Base-by-base conservation (phyloP, 306 rosid species). In the Sechiopsis laciniata region DNA sequence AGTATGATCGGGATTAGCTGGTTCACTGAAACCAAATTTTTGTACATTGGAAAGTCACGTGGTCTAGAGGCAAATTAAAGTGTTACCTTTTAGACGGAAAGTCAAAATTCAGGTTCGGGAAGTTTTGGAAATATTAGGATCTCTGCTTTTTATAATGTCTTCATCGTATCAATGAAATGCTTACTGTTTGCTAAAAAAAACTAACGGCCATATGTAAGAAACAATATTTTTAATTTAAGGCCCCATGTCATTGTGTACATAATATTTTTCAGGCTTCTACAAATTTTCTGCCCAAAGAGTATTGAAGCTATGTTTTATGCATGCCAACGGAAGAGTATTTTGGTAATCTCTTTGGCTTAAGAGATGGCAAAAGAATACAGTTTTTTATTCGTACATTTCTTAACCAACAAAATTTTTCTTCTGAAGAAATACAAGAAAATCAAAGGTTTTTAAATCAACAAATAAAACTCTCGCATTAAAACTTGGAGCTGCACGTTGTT, bases 401-500 rank as follows among this genome's bases (percentile, higher is more conserved):
- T 35, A 62, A 29, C 52, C 16, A 40, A 17, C 21, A 64, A 64
- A 35, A 64, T n/a, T 8, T 19, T 57, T 15, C 53, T 65, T 42
- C 52, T 8, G 29, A 16, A 42, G 19, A 17, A 40, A 40, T 65
- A 65, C 16, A 19, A 19, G 54, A 17, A 65, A 65, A 65, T 17
- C 26, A 42, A 65, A 42, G 26, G 52, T 10, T 64, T 63, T 37
- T 40, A 65, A 19, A 17, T 10, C 29, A 65, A 64, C 4, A 11
- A 5, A 42, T 17, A 40, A 42, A 42, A 65, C 32, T n/a, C 8
- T 19, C 37, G 46, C 0, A 19, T 35, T 15, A 16, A 63, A 63
- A 63, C 48, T 16, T 67, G 17, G 16, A 46, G 35, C 55, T 10
- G 58, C 74, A 46, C 14, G 55, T 73, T 77, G 56, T 64, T 63